Evolutionary conservation across 805 yeast species (phyloP), one percentile per base, ranked within the genome.

Genomic region (Cyberlindnera galapagoensis): DNA sequence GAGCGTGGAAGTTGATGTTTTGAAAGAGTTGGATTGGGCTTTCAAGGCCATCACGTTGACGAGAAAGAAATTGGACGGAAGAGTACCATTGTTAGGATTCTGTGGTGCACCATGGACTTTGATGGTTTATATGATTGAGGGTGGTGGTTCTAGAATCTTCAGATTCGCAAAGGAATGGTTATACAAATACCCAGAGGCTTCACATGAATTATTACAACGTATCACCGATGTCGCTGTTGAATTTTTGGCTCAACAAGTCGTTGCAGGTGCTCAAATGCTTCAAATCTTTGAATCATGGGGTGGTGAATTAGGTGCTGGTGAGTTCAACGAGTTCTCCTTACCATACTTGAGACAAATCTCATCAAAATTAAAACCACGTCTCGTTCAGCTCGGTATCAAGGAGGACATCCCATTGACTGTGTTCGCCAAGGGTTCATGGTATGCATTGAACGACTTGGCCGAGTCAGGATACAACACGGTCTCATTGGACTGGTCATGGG

Each of bases 241-340:
- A 56, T 92, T 90, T 53, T 69, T 92, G 51, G 94, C 95, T 4
- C 83, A 80, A 50, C 98, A 92, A 61, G 95, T 92, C 27, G 76
- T 78, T 45, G 98, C 98, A 2, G 98, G 98, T 47, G 97, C 97
- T 21, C 98, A 92, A 64, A 87, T 92, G 79, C 69, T 92, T 39
- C 98, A 92, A 61, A 87, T 92, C 21, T 92, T 92, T 54, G 98
- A 92, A 55, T 82, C 95, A 22, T 88, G 96, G 95, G 98, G 95
- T 36, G 95, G 97, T 31, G 97, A 92, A 61, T 69, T 92, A 36
- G 92, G 95, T 1, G 94, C 96, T 9, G 64, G 64, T 32, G 98
- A 92, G 51, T 92, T 90, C 60, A 69, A 70, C 41, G 88, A 83
- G 56, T 92, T 87, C 58, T 80, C 94, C 4, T 71, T 90, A 50